A percentile compares a stretch with the other conserved stretches of the same genome.
These are phyloP conservation scores for Mortierella sp. DNA, from an alignment of 371 early-diverging fungal genomes.

Conservation along the genomic window DNA sequence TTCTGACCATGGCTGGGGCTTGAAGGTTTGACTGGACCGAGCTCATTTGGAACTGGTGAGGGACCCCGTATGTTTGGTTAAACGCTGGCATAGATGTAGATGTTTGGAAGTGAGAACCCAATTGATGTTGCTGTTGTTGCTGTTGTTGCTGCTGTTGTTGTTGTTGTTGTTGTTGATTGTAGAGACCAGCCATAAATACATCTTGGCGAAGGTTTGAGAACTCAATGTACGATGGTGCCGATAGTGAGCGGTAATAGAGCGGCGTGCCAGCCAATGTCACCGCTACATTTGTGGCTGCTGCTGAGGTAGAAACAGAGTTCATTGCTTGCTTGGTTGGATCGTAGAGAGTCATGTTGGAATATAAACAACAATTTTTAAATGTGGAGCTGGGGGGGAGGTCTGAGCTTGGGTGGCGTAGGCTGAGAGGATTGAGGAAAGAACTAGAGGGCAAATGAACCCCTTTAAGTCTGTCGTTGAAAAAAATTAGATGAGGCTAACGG, in stretches of 20 bases:
- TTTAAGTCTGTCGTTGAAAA: conserved; percentile 5
- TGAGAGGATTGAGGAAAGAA: neutral
- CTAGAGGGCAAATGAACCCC: conserved; percentile 6
- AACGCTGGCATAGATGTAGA: conserved; percentile 8
- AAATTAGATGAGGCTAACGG: conserved; percentile 10
- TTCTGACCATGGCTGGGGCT: neutral
- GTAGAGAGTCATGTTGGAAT: conserved; percentile 11
- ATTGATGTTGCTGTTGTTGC: conserved; percentile 18
- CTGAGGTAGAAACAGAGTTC: neutral
- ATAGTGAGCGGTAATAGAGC: conserved; percentile 29
- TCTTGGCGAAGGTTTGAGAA: conserved; percentile 2
- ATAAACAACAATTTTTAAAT: neutral
- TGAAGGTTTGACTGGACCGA: neutral
- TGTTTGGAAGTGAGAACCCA: neutral
- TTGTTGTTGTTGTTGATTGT: conserved; percentile 18
- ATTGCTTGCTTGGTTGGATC: conserved; percentile 6
- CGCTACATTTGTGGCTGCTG: neutral
- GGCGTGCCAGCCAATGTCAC: conserved; percentile 15
- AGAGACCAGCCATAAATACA: conserved; percentile 10
- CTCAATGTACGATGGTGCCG: conserved; percentile 38
- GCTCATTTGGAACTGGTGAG: conserved; percentile 10
- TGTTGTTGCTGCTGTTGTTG: conserved; percentile 18
- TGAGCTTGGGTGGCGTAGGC: neutral
- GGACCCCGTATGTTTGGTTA: neutral
- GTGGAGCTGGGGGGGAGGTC: neutral